These are phyloP conservation scores for Kitagawia praeruptora DNA, from an alignment of 129 eudicot genomes.

Conservation along the genomic window DNA sequence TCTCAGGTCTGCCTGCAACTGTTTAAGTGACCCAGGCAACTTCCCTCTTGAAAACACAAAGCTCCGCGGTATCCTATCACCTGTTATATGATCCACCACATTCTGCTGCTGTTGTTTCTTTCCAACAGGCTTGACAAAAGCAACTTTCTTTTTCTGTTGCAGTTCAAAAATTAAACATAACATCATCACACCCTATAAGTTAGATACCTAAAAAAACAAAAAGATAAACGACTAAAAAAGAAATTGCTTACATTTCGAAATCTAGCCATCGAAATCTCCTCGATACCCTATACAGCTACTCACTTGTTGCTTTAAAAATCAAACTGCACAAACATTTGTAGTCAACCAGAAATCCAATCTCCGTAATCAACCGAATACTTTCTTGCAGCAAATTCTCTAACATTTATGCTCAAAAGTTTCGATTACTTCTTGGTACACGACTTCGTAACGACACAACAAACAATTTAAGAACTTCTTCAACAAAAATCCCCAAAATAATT, in stretches of 20 bases:
- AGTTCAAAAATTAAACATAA: not conserved
- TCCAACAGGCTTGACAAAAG: slow-evolving; percentile 42
- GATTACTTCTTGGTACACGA: not conserved
- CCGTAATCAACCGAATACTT: not conserved
- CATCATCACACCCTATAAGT: not conserved
- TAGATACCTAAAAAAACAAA: not conserved
- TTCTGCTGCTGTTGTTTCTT: slow-evolving; percentile 55
- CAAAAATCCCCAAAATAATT: not conserved
- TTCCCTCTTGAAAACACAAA: slow-evolving; percentile 80
- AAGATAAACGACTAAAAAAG: not conserved
- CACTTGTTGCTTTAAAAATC: not conserved
- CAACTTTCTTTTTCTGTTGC: slow-evolving; percentile 56
- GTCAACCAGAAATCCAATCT: not conserved
- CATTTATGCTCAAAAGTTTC: not conserved
- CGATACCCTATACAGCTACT: not conserved
- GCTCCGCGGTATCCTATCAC: slow-evolving; percentile 87
- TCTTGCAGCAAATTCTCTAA: not conserved
- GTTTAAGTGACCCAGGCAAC: slow-evolving; percentile 67
- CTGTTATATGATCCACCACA: slow-evolving; percentile 83
- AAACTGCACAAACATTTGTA: not conserved
- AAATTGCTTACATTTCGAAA: slow-evolving; percentile 54
- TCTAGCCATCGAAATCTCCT: slow-evolving; percentile 46
- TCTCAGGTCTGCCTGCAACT: slow-evolving; percentile 75
- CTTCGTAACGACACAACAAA: not conserved
- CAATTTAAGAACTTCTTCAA: not conserved